Evolutionary conservation across 805 yeast species (phyloP).

Genomic region (Saccharomycopsis capsularis): DNA sequence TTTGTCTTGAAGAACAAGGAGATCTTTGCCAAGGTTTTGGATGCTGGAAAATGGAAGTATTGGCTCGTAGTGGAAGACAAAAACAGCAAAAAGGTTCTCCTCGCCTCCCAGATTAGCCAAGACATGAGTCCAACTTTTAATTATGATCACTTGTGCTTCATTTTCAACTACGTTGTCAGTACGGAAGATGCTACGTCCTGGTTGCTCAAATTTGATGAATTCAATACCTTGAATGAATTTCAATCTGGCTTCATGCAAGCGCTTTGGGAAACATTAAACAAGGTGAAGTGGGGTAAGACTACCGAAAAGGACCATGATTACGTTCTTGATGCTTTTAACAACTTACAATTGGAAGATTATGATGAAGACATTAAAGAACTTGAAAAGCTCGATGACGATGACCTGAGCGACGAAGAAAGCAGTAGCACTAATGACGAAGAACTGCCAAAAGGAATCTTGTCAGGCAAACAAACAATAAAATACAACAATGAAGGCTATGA

Average conservation of each 20-base stretch:
- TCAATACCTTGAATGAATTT: slow-evolving; percentile 39
- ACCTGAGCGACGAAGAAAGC: slow-evolving; percentile 28
- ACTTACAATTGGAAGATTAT: slow-evolving; percentile 34
- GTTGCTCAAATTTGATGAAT: slow-evolving; percentile 47
- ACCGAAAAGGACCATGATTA: slow-evolving; percentile 46
- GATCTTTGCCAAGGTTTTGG: slow-evolving; percentile 35
- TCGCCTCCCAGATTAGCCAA: slow-evolving; percentile 31
- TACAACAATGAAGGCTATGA: slow-evolving; percentile 36
- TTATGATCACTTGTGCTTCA: slow-evolving; percentile 45
- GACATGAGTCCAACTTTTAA: slow-evolving; percentile 63
- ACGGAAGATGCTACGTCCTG: slow-evolving; percentile 45
- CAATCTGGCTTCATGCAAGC: slow-evolving; percentile 46
- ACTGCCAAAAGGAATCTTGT: slow-evolving; percentile 28
- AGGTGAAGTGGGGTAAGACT: slow-evolving; percentile 39
- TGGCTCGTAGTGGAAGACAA: slow-evolving; percentile 38
- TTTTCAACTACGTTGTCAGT: slow-evolving; percentile 50
- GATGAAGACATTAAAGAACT: slow-evolving; percentile 27
- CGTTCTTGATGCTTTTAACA: slow-evolving; percentile 46
- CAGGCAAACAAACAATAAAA: slow-evolving; percentile 23
- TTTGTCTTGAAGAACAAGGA: slow-evolving; percentile 39
- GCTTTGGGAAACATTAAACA: slow-evolving; percentile 56
- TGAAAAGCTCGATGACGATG: slow-evolving; percentile 28
- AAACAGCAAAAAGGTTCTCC: neutral
- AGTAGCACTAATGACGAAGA: slow-evolving; percentile 33
- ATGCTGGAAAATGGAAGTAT: slow-evolving; percentile 44